Percentiles rank a stretch among this genome's conserved stretches.
Evolutionary conservation across 2,329 filamentous ascomycete species (phyloP).

Genomic region (Apiospora phragmitis): DNA sequence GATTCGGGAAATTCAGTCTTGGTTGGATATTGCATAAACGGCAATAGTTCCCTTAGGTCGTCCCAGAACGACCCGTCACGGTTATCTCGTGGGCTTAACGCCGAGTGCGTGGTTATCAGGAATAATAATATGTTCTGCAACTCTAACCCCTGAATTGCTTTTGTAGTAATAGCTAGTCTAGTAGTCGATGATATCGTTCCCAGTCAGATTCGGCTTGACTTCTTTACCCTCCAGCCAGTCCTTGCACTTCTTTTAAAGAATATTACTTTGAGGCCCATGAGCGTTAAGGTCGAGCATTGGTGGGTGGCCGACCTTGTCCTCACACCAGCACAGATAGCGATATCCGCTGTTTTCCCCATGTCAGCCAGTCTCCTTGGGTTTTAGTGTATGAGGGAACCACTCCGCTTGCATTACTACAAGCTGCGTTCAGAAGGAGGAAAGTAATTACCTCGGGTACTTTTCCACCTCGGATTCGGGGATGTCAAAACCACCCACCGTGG

Average conservation of each 20-base stretch:
- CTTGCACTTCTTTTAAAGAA: not conserved
- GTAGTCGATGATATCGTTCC: not conserved
- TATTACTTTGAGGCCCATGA: not conserved
- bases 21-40: no score
- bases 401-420: not conserved
- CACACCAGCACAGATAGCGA: not conserved
- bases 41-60: not conserved
- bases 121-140: not conserved
- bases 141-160: not conserved
- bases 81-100: no score
- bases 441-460: conserved; percentile 32
- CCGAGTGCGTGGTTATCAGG: no score
- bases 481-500: conserved; percentile 36
- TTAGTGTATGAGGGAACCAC: no score
- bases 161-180: not conserved
- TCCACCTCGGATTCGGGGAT: conserved; percentile 41
- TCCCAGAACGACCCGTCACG: not conserved
- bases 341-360: not conserved
- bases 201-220: not conserved
- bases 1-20: not conserved
- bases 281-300: not conserved
- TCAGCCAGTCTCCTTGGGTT: not conserved
- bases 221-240: not conserved
- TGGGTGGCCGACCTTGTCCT: not conserved
- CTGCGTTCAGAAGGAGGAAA: not conserved